Evolutionary conservation across 225 moss, liverwort and hornwort genomes (phyloP).

Genomic region (Marchantia polymorpha): DNA sequence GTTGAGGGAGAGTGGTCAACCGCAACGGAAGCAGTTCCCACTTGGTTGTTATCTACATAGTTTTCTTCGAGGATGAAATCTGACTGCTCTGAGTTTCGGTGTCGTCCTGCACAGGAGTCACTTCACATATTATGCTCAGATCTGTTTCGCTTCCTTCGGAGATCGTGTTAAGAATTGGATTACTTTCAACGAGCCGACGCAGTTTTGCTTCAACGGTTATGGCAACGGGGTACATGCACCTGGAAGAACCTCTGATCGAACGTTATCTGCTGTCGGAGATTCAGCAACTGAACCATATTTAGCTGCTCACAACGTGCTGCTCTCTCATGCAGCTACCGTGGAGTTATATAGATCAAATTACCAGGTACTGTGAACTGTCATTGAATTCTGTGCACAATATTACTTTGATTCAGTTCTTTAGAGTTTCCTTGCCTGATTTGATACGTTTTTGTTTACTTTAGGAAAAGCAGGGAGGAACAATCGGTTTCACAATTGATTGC

Average conservation of each 20-base stretch:
- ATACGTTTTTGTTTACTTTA: conserved; percentile 28
- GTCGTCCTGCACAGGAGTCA: conserved; percentile 46
- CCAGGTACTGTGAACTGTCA: conserved; percentile 42
- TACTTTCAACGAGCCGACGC: conserved; percentile 80
- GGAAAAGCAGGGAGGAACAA: conserved; percentile 58
- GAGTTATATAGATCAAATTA: conserved; percentile 70
- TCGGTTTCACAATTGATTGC: conserved; percentile 76
- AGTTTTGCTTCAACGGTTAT: conserved; percentile 50
- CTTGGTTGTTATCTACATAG: too few species aligned
- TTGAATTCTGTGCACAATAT: neutral
- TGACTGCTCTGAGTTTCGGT: neutral
- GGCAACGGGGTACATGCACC: conserved; percentile 73
- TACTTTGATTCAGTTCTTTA: neutral
- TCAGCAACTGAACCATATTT: conserved; percentile 76
- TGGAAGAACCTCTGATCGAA: conserved; percentile 67
- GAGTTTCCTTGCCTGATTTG: neutral
- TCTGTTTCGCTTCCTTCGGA: conserved; percentile 76
- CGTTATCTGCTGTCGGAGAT: conserved; percentile 51
- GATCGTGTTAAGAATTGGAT: conserved; percentile 89
- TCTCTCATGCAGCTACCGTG: conserved; percentile 71
- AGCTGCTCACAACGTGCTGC: conserved; percentile 58
- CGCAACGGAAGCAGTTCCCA: too few species aligned
- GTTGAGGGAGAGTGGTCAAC: too few species aligned
- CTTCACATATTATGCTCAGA: conserved; percentile 67
- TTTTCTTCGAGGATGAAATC: too few species aligned